phyloP scores from a whole-genome alignment of 805 yeast species.

The Candida dendrica region DNA sequence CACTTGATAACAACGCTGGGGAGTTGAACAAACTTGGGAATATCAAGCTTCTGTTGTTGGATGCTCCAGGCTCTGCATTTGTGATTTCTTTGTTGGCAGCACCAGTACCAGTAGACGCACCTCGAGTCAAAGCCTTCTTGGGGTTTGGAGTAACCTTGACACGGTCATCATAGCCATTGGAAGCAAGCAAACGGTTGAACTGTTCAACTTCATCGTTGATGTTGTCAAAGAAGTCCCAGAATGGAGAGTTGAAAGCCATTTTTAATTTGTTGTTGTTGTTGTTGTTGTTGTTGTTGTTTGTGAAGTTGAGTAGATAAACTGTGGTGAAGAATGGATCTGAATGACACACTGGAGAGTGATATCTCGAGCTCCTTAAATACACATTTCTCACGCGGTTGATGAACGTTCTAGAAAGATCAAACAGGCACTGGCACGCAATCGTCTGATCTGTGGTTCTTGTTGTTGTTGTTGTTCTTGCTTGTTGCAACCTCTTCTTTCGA shows the following conservation, averaged over 20 bases:
- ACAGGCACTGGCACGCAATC: too few relatives aligned
- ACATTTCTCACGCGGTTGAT: neutral
- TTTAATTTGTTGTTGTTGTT: neutral
- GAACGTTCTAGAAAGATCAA: neutral
- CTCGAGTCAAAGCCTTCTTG: slow-evolving; percentile 4
- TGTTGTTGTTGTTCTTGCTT: too few relatives aligned
- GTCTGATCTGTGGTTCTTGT: too few relatives aligned
- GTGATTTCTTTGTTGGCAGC: slow-evolving; percentile 5
- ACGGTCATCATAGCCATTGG: slow-evolving; percentile 19
- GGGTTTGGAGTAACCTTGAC: slow-evolving; percentile 14
- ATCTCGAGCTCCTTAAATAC: neutral
- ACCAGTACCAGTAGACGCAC: neutral
- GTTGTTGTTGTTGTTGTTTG: neutral
- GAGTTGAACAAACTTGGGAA: slow-evolving; percentile 21
- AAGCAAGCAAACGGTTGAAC: slow-evolving; percentile 27
- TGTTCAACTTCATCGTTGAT: slow-evolving; percentile 34
- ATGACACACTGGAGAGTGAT: neutral
- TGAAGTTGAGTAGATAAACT: too few relatives aligned
- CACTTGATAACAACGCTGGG: slow-evolving; percentile 18
- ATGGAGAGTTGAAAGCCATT: slow-evolving; percentile 32
- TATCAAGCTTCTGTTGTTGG: slow-evolving; percentile 2
- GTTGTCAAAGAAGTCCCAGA: slow-evolving; percentile 35
- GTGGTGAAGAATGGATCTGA: neutral
- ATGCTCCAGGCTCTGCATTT: slow-evolving; percentile 1
- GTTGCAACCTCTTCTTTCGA: too few relatives aligned